Conservation (phyloP, 139 green algal species). For the Cymbomonas tetramitiformis region DNA sequence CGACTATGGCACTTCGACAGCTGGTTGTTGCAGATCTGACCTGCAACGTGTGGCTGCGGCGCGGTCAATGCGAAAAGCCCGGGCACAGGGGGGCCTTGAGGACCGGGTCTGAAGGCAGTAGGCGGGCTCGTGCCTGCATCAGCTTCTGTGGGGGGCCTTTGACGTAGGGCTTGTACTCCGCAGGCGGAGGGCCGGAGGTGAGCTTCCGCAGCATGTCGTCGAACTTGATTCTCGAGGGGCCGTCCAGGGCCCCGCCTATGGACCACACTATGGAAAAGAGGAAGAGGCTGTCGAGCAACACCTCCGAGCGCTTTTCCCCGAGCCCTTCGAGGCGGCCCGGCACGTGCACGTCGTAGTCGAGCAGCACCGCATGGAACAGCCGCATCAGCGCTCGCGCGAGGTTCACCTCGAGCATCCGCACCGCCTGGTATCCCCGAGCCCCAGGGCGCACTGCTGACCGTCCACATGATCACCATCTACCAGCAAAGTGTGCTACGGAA, state of each 20-base stretch:
- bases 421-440: conserved; percentile 29
- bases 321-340: not conserved
- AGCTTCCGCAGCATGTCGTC: conserved; percentile 12
- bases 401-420: conserved; percentile 33
- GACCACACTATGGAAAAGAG: conserved; percentile 42
- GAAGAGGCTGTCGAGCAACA: conserved; percentile 31
- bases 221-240: conserved; percentile 22
- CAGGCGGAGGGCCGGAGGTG: conserved; percentile 16
- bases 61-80: too few species aligned
- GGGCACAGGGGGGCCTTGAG: too few species aligned
- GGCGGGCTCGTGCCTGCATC: conserved; percentile 22
- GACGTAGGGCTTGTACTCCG: conserved; percentile 2
- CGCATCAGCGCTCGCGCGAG: conserved; percentile 38
- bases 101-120: too few species aligned
- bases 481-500: too few species aligned
- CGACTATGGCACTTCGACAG: too few species aligned
- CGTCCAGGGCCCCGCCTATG: conserved; percentile 28
- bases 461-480: too few species aligned
- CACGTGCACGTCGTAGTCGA: conserved; percentile 22
- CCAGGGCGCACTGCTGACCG: too few species aligned
- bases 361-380: conserved; percentile 27
- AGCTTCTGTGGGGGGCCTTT: too few species aligned
- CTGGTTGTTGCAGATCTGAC: conserved; percentile 21
- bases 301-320: not conserved
- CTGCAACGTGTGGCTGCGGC: too few species aligned